Conservation (phyloP, 2,329 filamentous ascomycete genomes). For the Nannizzia gypsea region DNA sequence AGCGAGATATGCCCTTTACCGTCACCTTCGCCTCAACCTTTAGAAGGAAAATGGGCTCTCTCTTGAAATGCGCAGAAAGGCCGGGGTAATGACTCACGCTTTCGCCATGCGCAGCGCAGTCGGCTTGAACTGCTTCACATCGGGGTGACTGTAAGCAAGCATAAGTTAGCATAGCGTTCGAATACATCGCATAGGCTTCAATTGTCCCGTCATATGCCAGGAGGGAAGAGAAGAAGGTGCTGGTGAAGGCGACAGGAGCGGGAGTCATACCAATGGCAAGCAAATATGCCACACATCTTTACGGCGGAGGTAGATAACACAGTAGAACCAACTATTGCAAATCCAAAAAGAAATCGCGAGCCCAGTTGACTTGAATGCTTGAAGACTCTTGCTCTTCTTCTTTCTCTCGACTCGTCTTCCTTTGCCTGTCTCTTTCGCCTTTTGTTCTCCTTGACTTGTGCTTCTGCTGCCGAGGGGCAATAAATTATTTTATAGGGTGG, state of each 20-base stretch:
- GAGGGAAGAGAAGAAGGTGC: background rate
- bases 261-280: slow-evolving; percentile 63
- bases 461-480: background rate
- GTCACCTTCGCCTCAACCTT: background rate
- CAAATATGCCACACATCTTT: slow-evolving; percentile 95
- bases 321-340: background rate
- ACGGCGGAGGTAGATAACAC: slow-evolving; percentile 13
- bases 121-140: slow-evolving; percentile 94
- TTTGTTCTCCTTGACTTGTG: too few species aligned
- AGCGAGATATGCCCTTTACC: background rate
- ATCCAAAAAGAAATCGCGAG: background rate
- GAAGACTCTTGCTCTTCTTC: background rate
- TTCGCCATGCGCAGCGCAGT: slow-evolving; percentile 87
- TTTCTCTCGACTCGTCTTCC: background rate
- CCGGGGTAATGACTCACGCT: slow-evolving; percentile 51
- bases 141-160: slow-evolving; percentile 53
- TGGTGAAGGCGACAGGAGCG: background rate
- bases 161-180: background rate
- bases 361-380: background rate
- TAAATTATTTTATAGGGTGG: slow-evolving; percentile 10
- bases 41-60: background rate
- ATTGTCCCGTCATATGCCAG: background rate
- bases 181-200: background rate
- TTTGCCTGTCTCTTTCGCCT: background rate
- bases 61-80: background rate